phyloP scores from a whole-genome alignment of 768 basidiomycete species.

The Inosperma sp. region DNA sequence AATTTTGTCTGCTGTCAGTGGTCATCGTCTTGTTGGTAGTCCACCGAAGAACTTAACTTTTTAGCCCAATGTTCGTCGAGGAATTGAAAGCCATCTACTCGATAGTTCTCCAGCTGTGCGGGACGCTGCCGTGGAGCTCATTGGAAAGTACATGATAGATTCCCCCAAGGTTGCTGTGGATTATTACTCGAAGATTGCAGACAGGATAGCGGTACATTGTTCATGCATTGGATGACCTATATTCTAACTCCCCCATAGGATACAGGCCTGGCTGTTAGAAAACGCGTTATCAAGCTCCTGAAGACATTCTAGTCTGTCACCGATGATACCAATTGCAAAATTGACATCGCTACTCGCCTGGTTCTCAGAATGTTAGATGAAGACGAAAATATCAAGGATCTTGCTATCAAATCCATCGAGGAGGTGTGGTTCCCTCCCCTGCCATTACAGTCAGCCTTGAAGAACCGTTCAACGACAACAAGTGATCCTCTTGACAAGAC shows the following conservation, averaged over 20 bases:
- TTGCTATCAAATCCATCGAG: slow-evolving; percentile 84
- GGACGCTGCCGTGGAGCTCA: slow-evolving; percentile 93
- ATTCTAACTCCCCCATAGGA: slow-evolving; percentile 51
- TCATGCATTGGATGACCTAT: not conserved
- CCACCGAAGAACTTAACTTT: not conserved
- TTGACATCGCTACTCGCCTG: slow-evolving; percentile 79
- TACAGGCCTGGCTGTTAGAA: slow-evolving; percentile 88
- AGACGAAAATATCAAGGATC: slow-evolving; percentile 92
- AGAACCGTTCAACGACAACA: slow-evolving; percentile 29
- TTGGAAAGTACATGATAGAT: slow-evolving; percentile 95
- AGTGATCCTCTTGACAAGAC: slow-evolving; percentile 46
- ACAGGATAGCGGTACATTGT: slow-evolving; percentile 77
- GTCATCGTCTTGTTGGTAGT: not conserved
- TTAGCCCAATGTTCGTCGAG: slow-evolving; percentile 72
- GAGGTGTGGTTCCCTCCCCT: slow-evolving; percentile 78
- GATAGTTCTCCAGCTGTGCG: slow-evolving; percentile 94
- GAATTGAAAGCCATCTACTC: slow-evolving; percentile 85
- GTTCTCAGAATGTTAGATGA: slow-evolving; percentile 86
- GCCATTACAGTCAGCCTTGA: slow-evolving; percentile 33
- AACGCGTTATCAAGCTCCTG: slow-evolving; percentile 93
- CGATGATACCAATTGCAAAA: slow-evolving; percentile 51
- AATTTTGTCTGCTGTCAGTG: slow-evolving; percentile 67
- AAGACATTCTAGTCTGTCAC: slow-evolving; percentile 73
- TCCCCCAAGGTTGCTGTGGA: slow-evolving; percentile 83
- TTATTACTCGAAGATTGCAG: slow-evolving; percentile 85